phyloP scores from a whole-genome alignment of 2,329 filamentous ascomycete species.

The Ceratocystis diversiconidia region DNA sequence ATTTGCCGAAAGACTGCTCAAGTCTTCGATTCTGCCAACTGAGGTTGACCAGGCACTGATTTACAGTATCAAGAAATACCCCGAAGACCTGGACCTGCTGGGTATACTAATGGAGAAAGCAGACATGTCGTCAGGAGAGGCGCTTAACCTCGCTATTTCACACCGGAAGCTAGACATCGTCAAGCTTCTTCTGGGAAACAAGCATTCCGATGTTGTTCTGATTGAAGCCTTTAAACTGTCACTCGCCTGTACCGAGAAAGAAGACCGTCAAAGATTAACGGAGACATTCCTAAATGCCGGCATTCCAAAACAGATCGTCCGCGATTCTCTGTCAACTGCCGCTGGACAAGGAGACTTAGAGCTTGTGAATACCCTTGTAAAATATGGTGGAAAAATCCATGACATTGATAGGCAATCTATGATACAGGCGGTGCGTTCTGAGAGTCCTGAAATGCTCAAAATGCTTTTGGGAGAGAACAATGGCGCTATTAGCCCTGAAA shows the following conservation, averaged over 20 bases:
- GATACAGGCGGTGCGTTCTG: conserved; percentile 39
- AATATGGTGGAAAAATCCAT: conserved; percentile 37
- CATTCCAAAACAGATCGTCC: conserved; percentile 32
- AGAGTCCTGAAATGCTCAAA: conserved; percentile 34
- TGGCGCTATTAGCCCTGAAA: conserved; percentile 27
- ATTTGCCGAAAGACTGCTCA: conserved; percentile 36
- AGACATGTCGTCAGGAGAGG: conserved; percentile 37
- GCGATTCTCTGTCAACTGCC: conserved; percentile 36
- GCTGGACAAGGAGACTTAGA: conserved; percentile 39
- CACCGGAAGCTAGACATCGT: conserved; percentile 34
- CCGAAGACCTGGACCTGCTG: conserved; percentile 37
- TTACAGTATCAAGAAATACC: conserved; percentile 35
- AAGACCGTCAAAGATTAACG: conserved; percentile 32
- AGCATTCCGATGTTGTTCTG: conserved; percentile 27
- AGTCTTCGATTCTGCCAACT: conserved; percentile 33
- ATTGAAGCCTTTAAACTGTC: conserved; percentile 32
- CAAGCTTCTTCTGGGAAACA: conserved; percentile 29
- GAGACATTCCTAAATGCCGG: conserved; percentile 33
- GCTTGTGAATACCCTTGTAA: conserved; percentile 37
- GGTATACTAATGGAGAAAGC: conserved; percentile 32
- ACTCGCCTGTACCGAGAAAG: conserved; percentile 27
- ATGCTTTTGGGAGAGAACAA: conserved; percentile 34
- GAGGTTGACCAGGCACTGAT: conserved; percentile 39
- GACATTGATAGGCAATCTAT: conserved; percentile 39
- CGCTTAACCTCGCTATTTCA: conserved; percentile 33